Evolutionary conservation across 2,329 filamentous ascomycete species (phyloP).

Genomic region (Ophiostoma montium): DNA sequence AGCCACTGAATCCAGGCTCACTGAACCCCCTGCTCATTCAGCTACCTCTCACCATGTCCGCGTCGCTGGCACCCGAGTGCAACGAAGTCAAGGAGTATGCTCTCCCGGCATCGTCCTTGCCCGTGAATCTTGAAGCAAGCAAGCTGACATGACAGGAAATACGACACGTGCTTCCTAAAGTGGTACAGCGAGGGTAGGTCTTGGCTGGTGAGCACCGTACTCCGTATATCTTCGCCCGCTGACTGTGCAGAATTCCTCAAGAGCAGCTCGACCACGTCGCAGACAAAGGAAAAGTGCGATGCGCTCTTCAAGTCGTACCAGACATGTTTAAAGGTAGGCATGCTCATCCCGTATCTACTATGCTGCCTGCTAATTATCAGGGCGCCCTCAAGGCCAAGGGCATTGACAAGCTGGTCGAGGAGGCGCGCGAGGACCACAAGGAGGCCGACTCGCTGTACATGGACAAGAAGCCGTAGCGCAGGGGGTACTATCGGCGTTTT

Average conservation of each 20-base stretch:
- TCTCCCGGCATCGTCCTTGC: no score
- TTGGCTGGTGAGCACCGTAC: no score
- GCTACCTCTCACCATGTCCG: slow-evolving; percentile 52
- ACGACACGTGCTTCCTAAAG: slow-evolving; percentile 94
- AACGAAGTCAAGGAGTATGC: slow-evolving; percentile 89
- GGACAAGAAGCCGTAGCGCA: slow-evolving; percentile 25
- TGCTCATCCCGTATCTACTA: no score
- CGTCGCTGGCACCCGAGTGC: slow-evolving; percentile 86
- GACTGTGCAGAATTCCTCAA: slow-evolving; percentile 63
- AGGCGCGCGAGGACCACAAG: slow-evolving; percentile 76
- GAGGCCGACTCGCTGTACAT: slow-evolving; percentile 66
- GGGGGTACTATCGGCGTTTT: no score
- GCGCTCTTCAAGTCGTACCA: slow-evolving; percentile 80
- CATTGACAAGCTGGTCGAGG: slow-evolving; percentile 84
- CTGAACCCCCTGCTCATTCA: no score
- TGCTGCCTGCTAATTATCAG: slow-evolving; percentile 35
- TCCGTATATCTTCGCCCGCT: neutral
- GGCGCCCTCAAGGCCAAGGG: slow-evolving; percentile 75
- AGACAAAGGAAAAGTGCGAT: slow-evolving; percentile 60
- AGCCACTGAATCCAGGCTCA: no score
- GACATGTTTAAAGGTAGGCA: slow-evolving; percentile 65
- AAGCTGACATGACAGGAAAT: slow-evolving; percentile 44
- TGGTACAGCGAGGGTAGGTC: slow-evolving; percentile 96
- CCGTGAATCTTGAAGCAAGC: neutral
- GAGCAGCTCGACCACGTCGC: slow-evolving; percentile 60